Conservation (phyloP, 2,329 filamentous ascomycete species). For the Colletotrichum tropicicola region DNA sequence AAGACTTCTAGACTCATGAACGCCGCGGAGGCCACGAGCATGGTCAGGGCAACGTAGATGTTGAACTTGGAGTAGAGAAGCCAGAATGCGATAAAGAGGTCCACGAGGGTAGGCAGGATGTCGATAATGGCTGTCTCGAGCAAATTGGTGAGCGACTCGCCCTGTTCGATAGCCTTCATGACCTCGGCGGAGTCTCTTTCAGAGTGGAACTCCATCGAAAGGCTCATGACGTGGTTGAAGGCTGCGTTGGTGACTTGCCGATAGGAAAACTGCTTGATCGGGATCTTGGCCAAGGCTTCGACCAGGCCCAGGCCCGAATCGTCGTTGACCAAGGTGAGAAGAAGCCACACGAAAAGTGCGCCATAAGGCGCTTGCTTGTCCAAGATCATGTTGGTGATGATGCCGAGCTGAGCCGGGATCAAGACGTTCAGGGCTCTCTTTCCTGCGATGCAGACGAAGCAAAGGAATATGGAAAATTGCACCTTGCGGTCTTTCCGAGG, state of each 20-base stretch:
- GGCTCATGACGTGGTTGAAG: constrained; percentile 73
- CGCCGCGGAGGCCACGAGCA: constrained; percentile 36
- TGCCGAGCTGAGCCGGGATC: constrained; percentile 42
- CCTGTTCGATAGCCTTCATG: constrained; percentile 71
- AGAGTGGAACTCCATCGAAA: constrained; percentile 77
- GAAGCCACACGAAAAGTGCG: constrained; percentile 6
- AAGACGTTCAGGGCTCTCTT: constrained; percentile 40
- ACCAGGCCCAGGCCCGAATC: constrained; percentile 31
- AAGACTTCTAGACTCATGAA: constrained; percentile 38
- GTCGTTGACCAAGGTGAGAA: neutral
- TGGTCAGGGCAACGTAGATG: constrained; percentile 58
- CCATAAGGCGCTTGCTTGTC: constrained; percentile 22
- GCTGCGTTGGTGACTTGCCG: constrained; percentile 66
- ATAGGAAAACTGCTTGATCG: constrained; percentile 52
- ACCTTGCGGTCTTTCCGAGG: constrained; percentile 41
- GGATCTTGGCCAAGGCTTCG: constrained; percentile 40
- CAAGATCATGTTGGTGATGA: constrained; percentile 40
- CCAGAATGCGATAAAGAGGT: constrained; percentile 67
- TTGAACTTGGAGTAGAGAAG: constrained; percentile 72
- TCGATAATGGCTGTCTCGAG: constrained; percentile 68
- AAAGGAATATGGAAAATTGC: constrained; percentile 38
- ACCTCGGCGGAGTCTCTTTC: constrained; percentile 72
- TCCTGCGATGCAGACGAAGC: constrained; percentile 33
- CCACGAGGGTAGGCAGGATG: constrained; percentile 68
- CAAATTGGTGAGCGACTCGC: constrained; percentile 65